Evolutionary conservation across 169 alveolate species (phyloP), one percentile per base, ranked within the genome.

Genomic region (Plasmodium vivax): DNA sequence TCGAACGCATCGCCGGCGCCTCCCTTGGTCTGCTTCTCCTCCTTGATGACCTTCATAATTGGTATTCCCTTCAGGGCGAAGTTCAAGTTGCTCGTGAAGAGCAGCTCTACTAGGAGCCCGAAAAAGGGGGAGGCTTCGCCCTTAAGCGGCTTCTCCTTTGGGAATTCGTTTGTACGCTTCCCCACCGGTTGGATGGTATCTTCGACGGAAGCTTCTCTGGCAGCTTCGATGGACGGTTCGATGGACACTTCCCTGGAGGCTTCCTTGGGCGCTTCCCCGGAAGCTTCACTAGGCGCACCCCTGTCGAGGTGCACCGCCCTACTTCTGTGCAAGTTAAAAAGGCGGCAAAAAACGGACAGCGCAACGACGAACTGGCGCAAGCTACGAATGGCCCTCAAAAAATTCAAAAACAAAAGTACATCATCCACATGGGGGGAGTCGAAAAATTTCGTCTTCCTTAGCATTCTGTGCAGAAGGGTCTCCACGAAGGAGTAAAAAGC

Each of bases 381-480:
- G 84, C 54, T 72, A 27, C 38, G 19, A 72, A 92, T 92, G 16
- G 43, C 68, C 58, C 92, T 92, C 56, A 92, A 38, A 41, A 71
- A 83, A 7, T 47, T 51, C 30, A 92, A 77, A 73, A 82, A 92
- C 43, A 92, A 27, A 72, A 68, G 51, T 30, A 92, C 56, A 71
- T 82, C 92, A 43, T 92, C 95, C 36, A 82, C 75, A 51, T 47
- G 19, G 4, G 9, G 1, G 8, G 82, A 23, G 77, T 92, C 92
- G 58, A 92, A 92, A 92, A 71, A 72, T 34, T 82, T 72, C 75
- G 95, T 92, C 83, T 92, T 92, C 77, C 56, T 92, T 45, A 92
- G 75, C 32, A 92, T 41, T 62, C 30, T 71, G 58, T 45, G 84
- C n/a, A 92, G 3, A 71, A 92, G 41, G 41, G 43, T 16, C 77